Evolutionary conservation across 305 asterid genomes (phyloP).

Genomic region (Petunia hybrid): DNA sequence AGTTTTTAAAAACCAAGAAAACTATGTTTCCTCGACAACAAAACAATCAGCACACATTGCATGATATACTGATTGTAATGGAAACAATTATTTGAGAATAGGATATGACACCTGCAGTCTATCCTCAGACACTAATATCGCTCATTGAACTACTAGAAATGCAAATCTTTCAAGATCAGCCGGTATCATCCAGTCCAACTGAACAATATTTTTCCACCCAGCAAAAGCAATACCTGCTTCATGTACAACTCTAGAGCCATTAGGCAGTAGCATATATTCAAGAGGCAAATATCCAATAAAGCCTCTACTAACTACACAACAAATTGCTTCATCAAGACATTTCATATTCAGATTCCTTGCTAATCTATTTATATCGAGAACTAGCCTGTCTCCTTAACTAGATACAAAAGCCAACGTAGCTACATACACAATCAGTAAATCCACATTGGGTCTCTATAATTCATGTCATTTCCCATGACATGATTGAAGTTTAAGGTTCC

Average conservation of each 20-base stretch:
- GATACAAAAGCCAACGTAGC: constrained; percentile 15
- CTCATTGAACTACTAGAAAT: background rate
- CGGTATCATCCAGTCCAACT: background rate
- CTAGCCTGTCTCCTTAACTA: background rate
- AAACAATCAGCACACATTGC: constrained; percentile 3
- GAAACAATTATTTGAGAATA: background rate
- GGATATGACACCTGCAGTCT: background rate
- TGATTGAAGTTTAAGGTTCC: constrained; percentile 18
- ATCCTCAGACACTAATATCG: background rate
- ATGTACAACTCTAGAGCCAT: background rate
- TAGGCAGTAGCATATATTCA: background rate
- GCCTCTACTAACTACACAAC: constrained; percentile 23
- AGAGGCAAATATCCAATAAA: background rate
- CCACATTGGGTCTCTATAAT: background rate
- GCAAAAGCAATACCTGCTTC: constrained; percentile 22
- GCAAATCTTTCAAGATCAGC: constrained; percentile 7
- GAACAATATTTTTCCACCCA: constrained; percentile 12
- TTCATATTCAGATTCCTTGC: constrained; percentile 5
- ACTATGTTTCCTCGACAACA: constrained; percentile 3
- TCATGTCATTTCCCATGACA: constrained; percentile 7
- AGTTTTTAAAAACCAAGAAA: constrained; percentile 5
- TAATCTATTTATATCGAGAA: background rate
- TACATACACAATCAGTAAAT: background rate
- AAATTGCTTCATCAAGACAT: background rate
- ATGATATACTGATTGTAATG: constrained; percentile 10